Evolutionary conservation across 2,329 filamentous ascomycete species (phyloP).

Genomic region (Pseudogymnoascus sp.): DNA sequence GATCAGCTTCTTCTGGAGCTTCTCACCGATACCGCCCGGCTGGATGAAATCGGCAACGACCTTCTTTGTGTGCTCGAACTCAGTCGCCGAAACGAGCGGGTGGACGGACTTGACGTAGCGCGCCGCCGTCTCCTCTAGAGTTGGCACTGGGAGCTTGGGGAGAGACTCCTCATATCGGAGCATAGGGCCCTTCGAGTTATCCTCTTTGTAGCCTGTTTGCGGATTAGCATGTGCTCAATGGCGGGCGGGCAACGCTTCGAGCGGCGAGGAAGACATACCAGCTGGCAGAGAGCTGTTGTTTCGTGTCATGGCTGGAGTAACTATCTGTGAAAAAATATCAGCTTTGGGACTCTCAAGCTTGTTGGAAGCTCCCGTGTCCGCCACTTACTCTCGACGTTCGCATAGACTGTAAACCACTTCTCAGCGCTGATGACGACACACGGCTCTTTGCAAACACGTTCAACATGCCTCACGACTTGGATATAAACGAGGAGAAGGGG

Average conservation of each 20-base stretch:
- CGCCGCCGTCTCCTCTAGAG: slow-evolving; percentile 72
- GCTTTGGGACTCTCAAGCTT: background rate
- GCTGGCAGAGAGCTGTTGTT: slow-evolving; percentile 51
- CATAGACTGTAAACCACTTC: slow-evolving; percentile 23
- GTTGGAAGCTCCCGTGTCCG: background rate
- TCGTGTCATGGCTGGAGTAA: slow-evolving; percentile 47
- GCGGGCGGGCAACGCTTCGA: slow-evolving; percentile 8
- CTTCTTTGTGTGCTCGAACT: slow-evolving; percentile 67
- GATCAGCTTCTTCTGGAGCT: slow-evolving; percentile 80
- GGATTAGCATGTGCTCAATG: slow-evolving; percentile 14
- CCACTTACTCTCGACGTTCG: slow-evolving; percentile 22
- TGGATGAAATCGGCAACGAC: slow-evolving; percentile 83
- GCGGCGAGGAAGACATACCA: slow-evolving; percentile 32
- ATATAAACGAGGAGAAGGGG: slow-evolving; percentile 10
- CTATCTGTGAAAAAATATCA: slow-evolving; percentile 24
- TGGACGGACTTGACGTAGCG: slow-evolving; percentile 76
- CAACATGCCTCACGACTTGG: slow-evolving; percentile 26
- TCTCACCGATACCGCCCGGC: slow-evolving; percentile 74
- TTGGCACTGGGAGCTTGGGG: slow-evolving; percentile 69
- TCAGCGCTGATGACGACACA: slow-evolving; percentile 26
- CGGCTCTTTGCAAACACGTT: slow-evolving; percentile 27
- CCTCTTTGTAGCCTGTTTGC: slow-evolving; percentile 65
- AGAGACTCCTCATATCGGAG: slow-evolving; percentile 82
- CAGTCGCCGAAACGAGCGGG: slow-evolving; percentile 60
- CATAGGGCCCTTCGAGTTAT: slow-evolving; percentile 71